Base-by-base conservation (phyloP, 1,284 basidiomycete genomes). In the Abortiporus biennis region DNA sequence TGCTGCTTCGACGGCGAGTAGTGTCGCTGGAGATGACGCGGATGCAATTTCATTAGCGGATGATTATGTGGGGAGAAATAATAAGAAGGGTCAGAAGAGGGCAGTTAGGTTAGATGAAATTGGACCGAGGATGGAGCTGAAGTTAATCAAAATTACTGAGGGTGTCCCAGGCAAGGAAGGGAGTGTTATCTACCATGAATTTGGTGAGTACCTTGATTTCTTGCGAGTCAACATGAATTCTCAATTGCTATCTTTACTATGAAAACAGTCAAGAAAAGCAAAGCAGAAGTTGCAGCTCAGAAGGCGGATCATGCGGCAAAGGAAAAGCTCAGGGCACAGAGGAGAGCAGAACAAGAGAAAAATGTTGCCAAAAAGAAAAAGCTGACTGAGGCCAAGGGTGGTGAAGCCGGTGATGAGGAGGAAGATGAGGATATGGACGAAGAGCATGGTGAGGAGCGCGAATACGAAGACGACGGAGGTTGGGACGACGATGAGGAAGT, bases 21-120 rank as follows among this genome's bases (percentile, higher is more conserved):
- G 90, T 52, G 85, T 76, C 11, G 92, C 82, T 38, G 91, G 87
- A 29, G 92, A 95, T 57, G 87, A 84, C 43, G 82, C 68, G 13
- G 85, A 87, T 52, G 74, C 81, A 44, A 82, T 99, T 5, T 80
- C 85, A 48, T 71, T 99, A 16, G 88, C 92, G 31, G 87, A 86
- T 46, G 88, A 96, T 58, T 98, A 98, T 61, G 85, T 98, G 20
- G 96, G 96, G 15, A 69, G 94, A 56, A 95, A 94, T 47, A 97
- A 97, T 62, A 84, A 83, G 57, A 90, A 85, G 61, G 93, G 92
- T 1, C 80, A 88, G 58, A 83, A 89, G 65, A 80, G 92, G 49
- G 95, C 96, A 2, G 90, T 99, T 1, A 75, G 84, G 47, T 69
- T 99, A 44, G 86, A 94, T 43, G 96, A 99, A 66, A 82, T 98